Evolutionary conservation across 2,329 filamentous ascomycete genomes (phyloP).

Genomic region (Diatrype stigma): DNA sequence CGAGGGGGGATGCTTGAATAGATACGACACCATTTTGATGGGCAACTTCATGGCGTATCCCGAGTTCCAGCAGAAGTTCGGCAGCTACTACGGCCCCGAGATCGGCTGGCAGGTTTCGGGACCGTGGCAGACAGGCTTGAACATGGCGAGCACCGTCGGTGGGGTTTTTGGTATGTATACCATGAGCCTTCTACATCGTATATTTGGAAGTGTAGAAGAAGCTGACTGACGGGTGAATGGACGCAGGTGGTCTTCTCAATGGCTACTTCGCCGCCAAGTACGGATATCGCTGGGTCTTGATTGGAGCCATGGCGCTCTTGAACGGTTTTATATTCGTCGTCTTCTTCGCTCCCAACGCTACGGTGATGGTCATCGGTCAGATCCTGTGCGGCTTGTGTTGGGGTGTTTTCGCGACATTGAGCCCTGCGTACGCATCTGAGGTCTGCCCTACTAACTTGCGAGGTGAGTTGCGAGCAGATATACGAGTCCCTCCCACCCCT

Average conservation of each 20-base stretch:
- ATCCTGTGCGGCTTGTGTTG: slow-evolving; percentile 28
- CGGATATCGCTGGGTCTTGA: slow-evolving; percentile 27
- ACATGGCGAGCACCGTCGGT: slow-evolving; percentile 25
- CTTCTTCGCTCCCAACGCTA: slow-evolving; percentile 20
- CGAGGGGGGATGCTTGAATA: slow-evolving; percentile 9
- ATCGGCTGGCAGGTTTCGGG: slow-evolving; percentile 23
- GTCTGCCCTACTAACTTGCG: slow-evolving; percentile 29
- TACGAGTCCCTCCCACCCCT: not conserved
- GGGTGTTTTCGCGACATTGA: slow-evolving; percentile 28
- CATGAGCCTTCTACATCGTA: not conserved
- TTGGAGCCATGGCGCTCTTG: slow-evolving; percentile 22
- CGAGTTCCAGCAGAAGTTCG: slow-evolving; percentile 26
- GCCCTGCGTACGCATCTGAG: slow-evolving; percentile 32
- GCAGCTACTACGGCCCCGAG: slow-evolving; percentile 17
- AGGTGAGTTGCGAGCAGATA: slow-evolving; percentile 4
- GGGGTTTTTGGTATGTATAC: slow-evolving; percentile 24
- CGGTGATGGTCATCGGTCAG: slow-evolving; percentile 23
- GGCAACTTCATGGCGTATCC: slow-evolving; percentile 28
- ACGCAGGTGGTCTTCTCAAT: slow-evolving; percentile 24
- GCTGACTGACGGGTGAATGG: not conserved
- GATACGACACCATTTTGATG: slow-evolving; percentile 28
- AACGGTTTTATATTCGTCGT: slow-evolving; percentile 26
- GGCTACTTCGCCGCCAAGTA: slow-evolving; percentile 24
- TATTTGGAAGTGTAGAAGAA: not conserved
- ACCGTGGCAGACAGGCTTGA: slow-evolving; percentile 26